phyloP scores from a whole-genome alignment of 2,329 filamentous ascomycete species.

The Xylariomycetidae sp. region DNA sequence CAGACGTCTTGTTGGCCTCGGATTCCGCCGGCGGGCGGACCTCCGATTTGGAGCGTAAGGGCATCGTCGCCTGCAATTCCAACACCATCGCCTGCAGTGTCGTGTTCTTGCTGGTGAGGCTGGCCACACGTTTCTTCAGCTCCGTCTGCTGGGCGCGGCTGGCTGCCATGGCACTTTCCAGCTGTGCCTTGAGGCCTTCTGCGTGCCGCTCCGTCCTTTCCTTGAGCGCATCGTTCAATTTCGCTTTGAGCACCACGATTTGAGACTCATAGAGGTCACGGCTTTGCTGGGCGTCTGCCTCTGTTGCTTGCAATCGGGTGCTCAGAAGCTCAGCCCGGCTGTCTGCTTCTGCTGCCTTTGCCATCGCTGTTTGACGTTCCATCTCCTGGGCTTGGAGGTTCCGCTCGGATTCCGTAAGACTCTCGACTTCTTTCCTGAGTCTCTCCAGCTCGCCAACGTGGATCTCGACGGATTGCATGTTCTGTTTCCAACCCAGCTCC shows the following conservation, averaged over 20 bases:
- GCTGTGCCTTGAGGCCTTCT: constrained; percentile 30
- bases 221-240: constrained; percentile 34
- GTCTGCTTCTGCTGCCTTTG: constrained; percentile 53
- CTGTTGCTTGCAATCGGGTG: constrained; percentile 48
- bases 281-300: constrained; percentile 39
- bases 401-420: constrained; percentile 54
- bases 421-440: constrained; percentile 52
- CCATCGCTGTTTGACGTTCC: constrained; percentile 50
- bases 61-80: constrained; percentile 36
- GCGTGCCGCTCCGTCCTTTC: constrained; percentile 20
- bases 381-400: constrained; percentile 59
- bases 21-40: constrained; percentile 15
- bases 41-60: constrained; percentile 15
- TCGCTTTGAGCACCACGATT: constrained; percentile 39
- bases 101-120: constrained; percentile 46
- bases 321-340: constrained; percentile 53
- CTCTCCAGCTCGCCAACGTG: constrained; percentile 55
- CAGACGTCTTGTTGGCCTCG: constrained; percentile 31
- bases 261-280: constrained; percentile 42
- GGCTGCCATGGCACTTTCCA: constrained; percentile 43
- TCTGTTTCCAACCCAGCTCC: constrained; percentile 58
- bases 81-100: constrained; percentile 44
- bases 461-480: constrained; percentile 56
- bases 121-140: constrained; percentile 44
- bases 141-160: constrained; percentile 48